phyloP scores from a whole-genome alignment of 176 grass and related monocot species.

The Olyra latifolia region DNA sequence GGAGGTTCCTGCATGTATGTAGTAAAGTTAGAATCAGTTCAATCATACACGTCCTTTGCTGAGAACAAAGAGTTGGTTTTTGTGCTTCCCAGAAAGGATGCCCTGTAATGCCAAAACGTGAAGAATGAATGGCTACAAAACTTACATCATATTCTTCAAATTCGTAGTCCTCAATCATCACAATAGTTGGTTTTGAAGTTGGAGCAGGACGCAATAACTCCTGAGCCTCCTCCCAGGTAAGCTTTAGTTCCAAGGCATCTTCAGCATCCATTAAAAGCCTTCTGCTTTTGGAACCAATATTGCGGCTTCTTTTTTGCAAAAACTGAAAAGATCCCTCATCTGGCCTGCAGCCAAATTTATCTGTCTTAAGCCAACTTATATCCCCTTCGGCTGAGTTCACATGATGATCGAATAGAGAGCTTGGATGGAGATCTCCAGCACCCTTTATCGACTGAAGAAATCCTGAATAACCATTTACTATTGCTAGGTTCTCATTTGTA shows the following conservation, averaged over 20 bases:
- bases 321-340: constrained; percentile 69
- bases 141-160: constrained; percentile 99
- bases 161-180: constrained; percentile 93
- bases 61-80: neutral
- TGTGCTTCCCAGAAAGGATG: constrained; percentile 4
- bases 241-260: constrained; percentile 88
- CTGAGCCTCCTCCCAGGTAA: constrained; percentile 96
- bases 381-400: constrained; percentile 66
- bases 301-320: constrained; percentile 81
- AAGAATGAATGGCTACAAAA: constrained; percentile 2
- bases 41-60: neutral
- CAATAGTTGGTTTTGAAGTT: constrained; percentile 74
- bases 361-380: constrained; percentile 70
- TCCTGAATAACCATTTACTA: constrained; percentile 82
- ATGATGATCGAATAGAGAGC: constrained; percentile 61
- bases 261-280: constrained; percentile 84
- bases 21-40: constrained; percentile 22
- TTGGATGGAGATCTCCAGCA: constrained; percentile 56
- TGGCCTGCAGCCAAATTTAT: constrained; percentile 50
- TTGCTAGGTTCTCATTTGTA: constrained; percentile 65
- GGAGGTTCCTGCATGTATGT: constrained; percentile 81
- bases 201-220: constrained; percentile 94
- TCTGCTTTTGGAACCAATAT: constrained; percentile 84
- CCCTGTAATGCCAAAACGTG: neutral
- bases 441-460: constrained; percentile 81